Conservation (phyloP, 768 basidiomycete species). For the Mycena vulgaris region DNA sequence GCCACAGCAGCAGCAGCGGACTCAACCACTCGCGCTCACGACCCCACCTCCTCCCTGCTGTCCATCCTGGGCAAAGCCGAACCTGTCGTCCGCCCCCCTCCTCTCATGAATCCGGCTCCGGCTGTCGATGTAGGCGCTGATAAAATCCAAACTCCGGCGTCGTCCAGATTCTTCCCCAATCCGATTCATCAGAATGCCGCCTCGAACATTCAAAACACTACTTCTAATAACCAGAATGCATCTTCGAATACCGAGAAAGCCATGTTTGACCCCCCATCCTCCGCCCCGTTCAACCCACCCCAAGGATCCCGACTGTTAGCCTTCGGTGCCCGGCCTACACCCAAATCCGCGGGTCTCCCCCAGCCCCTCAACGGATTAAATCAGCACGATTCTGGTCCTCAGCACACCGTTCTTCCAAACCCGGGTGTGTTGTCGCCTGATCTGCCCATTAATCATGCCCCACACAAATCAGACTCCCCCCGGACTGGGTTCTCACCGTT, state of each 20-base stretch:
- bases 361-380: slow-evolving; percentile 62
- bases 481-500: slow-evolving; percentile 69
- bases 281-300: slow-evolving; percentile 62
- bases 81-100: slow-evolving; percentile 27
- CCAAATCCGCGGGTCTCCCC: slow-evolving; percentile 57
- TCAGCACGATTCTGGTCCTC: slow-evolving; percentile 37
- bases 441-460: slow-evolving; percentile 36
- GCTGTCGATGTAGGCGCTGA: slow-evolving; percentile 12
- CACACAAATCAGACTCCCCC: slow-evolving; percentile 47
- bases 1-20: not conserved
- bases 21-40: slow-evolving; percentile 8
- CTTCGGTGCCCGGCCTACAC: slow-evolving; percentile 53
- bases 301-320: slow-evolving; percentile 67
- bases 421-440: slow-evolving; percentile 38
- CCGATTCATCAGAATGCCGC: slow-evolving; percentile 41
- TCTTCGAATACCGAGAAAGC: slow-evolving; percentile 34
- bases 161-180: slow-evolving; percentile 56
- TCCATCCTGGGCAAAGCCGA: slow-evolving; percentile 38
- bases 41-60: slow-evolving; percentile 32
- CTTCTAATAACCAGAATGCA: slow-evolving; percentile 30
- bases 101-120: slow-evolving; percentile 20
- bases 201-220: slow-evolving; percentile 1
- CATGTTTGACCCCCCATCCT: slow-evolving; percentile 40
- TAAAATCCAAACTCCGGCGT: slow-evolving; percentile 39
- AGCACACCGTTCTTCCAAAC: slow-evolving; percentile 18